A percentile compares a stretch with the other conserved stretches of the same genome.
Conservation (phyloP, 2,329 filamentous ascomycete species). For the Endothia cerciana region DNA sequence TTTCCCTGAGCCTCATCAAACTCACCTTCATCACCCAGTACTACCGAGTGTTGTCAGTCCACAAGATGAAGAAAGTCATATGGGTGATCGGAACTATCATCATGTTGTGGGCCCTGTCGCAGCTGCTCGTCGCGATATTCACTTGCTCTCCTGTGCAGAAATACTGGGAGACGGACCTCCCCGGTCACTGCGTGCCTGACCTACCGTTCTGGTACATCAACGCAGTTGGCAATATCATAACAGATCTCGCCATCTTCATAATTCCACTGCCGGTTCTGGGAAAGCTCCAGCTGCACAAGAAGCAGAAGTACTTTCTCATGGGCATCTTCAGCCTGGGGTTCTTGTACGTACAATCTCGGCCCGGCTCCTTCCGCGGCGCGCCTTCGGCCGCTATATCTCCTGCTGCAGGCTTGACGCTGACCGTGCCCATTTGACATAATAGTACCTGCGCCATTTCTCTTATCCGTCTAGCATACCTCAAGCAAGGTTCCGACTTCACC, state of each 20-base stretch:
- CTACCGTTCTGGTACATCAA: conserved; percentile 43
- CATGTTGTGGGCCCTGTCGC: conserved; percentile 42
- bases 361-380: not conserved
- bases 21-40: conserved; percentile 45
- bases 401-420: not conserved
- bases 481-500: conserved; percentile 40
- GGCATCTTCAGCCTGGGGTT: conserved; percentile 45
- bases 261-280: conserved; percentile 42
- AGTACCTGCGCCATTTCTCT: conserved; percentile 45
- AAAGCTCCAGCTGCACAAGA: conserved; percentile 39
- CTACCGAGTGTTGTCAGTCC: conserved; percentile 42
- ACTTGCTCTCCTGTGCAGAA: conserved; percentile 41
- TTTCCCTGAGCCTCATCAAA: conserved; percentile 41
- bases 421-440: not conserved
- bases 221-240: conserved; percentile 43
- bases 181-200: conserved; percentile 40
- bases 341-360: conserved; percentile 38
- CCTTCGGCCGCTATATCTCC: not conserved
- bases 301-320: conserved; percentile 40
- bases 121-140: conserved; percentile 42
- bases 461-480: conserved; percentile 43
- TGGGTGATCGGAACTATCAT: conserved; percentile 38
- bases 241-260: conserved; percentile 42
- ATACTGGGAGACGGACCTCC: conserved; percentile 39
- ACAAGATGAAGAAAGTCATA: conserved; percentile 39